A percentile compares a stretch with the other conserved stretches of the same genome.
phyloP scores from a whole-genome alignment of 768 basidiomycete genomes.

The Mrakia gelida region DNA sequence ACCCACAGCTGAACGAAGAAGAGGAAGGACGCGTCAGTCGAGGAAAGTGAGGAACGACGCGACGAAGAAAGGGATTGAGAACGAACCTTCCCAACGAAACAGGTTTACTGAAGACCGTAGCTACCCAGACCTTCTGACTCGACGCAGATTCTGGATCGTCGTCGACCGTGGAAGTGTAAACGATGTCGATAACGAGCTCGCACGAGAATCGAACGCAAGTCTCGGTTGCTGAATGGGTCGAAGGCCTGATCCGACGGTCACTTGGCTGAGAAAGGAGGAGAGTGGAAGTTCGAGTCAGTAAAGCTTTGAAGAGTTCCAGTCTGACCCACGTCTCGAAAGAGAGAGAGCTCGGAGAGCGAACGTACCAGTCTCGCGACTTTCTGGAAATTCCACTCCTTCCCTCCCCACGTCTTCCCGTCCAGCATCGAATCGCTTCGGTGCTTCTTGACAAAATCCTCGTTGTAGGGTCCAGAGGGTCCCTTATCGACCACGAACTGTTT shows the following conservation, averaged over 20 bases:
- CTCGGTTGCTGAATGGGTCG: conserved; percentile 6
- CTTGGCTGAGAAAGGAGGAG: not conserved
- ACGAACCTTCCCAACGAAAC: conserved; percentile 3
- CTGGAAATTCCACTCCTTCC: conserved; percentile 2
- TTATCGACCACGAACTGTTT: not conserved
- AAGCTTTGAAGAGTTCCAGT: not conserved
- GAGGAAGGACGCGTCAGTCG: not conserved
- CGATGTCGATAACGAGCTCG: conserved; percentile 4
- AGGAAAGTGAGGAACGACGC: not conserved
- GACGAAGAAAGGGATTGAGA: not conserved
- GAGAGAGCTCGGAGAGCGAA: not conserved
- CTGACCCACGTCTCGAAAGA: not conserved
- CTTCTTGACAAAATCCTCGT: not conserved
- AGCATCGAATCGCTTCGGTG: not conserved
- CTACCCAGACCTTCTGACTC: not conserved
- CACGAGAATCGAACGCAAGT: not conserved
- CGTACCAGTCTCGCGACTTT: not conserved
- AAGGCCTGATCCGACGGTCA: conserved; percentile 1
- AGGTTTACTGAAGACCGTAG: not conserved
- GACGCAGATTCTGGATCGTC: not conserved
- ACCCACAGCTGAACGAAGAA: not conserved
- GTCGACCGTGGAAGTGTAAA: not conserved
- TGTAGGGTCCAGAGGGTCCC: not conserved
- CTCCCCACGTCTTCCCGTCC: not conserved
- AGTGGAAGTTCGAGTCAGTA: not conserved